Conservation (phyloP, 2,329 filamentous ascomycete species). For the Claviceps arundinis region DNA sequence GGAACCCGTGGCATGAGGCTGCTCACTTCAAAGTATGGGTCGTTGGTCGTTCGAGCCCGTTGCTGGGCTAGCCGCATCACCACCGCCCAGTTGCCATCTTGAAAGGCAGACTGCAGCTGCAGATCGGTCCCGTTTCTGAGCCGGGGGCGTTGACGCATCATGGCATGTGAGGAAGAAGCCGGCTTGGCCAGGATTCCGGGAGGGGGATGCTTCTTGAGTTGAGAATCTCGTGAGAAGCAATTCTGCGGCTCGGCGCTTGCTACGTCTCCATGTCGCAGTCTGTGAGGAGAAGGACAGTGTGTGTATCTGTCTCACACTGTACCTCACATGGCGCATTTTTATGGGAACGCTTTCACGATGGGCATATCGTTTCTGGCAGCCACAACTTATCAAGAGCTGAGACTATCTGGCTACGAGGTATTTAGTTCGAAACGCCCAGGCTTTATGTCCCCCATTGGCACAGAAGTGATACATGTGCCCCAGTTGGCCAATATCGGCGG, state of each 20-base stretch:
- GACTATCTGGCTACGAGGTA: no score
- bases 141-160: constrained; percentile 21
- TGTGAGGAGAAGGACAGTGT: no score
- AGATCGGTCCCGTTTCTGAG: constrained; percentile 39
- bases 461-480: neutral
- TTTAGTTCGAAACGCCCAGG: no score
- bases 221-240: neutral
- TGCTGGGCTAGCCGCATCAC: constrained; percentile 40
- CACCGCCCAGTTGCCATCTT: constrained; percentile 38
- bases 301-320: no score
- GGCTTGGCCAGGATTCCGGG: neutral
- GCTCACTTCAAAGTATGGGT: constrained; percentile 41
- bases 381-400: no score
- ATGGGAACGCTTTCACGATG: no score
- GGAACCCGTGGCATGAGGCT: no score
- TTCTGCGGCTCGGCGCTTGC: neutral
- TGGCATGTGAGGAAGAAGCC: constrained; percentile 10
- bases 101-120: constrained; percentile 42
- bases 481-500: neutral
- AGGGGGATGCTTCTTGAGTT: neutral
- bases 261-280: no score
- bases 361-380: no score
- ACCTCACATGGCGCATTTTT: no score
- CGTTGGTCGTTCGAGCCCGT: constrained; percentile 33
- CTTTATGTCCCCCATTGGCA: no score